A percentile compares a stretch with the other conserved stretches of the same genome.
Evolutionary conservation across 2,329 filamentous ascomycete genomes (phyloP).

Genomic region (Alternaria atra): DNA sequence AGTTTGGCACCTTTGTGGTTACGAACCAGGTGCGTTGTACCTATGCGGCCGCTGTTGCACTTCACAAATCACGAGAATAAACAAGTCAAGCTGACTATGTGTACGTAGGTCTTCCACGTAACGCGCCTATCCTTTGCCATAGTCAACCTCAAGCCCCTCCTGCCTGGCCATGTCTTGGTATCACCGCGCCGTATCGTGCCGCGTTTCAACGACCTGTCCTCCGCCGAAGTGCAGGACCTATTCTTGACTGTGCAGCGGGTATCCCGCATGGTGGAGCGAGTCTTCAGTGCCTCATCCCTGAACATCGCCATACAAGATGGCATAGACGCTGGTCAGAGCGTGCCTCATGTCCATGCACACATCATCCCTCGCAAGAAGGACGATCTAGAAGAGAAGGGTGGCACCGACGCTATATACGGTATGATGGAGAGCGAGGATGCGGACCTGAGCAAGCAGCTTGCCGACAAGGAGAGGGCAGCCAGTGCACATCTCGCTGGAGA

Average conservation of each 20-base stretch:
- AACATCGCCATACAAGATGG: conserved; percentile 98
- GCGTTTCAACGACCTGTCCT: conserved; percentile 77
- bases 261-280: conserved; percentile 74
- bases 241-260: conserved; percentile 87
- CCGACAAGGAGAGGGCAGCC: conserved; percentile 62
- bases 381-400: conserved; percentile 65
- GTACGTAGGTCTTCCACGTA: conserved; percentile 79
- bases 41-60: background rate
- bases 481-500: conserved; percentile 35
- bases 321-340: conserved; percentile 87
- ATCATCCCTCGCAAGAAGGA: conserved; percentile 76
- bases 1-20: conserved; percentile 56
- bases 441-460: conserved; percentile 77
- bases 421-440: conserved; percentile 85
- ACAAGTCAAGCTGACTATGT: background rate
- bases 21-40: conserved; percentile 52
- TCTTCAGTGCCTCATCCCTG: conserved; percentile 75
- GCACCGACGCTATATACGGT: conserved; percentile 80
- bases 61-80: background rate
- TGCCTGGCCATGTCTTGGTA: conserved; percentile 92
- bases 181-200: conserved; percentile 75
- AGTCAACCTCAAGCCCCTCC: conserved; percentile 93
- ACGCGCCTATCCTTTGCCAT: conserved; percentile 84
- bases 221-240: conserved; percentile 80
- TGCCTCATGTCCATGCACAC: conserved; percentile 92